Evolutionary conservation across 106 monocot species (phyloP), one percentile per base, ranked within the genome.

Genomic region (Phalaenopsis equestris): DNA sequence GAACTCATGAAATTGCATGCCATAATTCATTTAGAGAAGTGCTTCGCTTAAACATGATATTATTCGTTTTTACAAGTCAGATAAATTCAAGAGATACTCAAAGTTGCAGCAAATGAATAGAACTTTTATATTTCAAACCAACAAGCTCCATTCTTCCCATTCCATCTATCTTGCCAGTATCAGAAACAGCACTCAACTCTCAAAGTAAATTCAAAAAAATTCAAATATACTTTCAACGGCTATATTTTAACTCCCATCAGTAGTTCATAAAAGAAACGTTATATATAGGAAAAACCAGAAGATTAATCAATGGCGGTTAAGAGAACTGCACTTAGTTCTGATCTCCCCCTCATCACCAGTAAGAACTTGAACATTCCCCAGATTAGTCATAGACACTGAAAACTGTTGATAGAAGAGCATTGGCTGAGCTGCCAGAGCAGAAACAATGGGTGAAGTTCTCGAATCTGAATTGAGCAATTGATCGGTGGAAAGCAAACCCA

Each of bases 361-460:
- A 55, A 93, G 86, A 15, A 96, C 93, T 73, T 89, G 80, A 19
- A 46, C 80, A 83, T 85, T 86, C 38, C 78, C 90, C 37, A 95
- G 86, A 43, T 91, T 91, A 17, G 83, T 73, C 95, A 95, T 95
- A 23, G 91, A 86, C 67, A 85, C 91, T 9, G 87, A 86, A 65
- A 96, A 93, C 87, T 96, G 93, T 36, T 91, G 86, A 41, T 75
- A 64, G 85, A 96, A 93, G 57, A 96, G 89, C 79, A 65, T 86
- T 23, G 78, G 78, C 80, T 89, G 85, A 37, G 78, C 67, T 7
- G 93, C 89, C 3, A 96, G 47, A 42, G 89, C 84, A 19, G 77
- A 48, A 36, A 96, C 85, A 16, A 93, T 73, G 12, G 86, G 91
- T 0, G 75, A 78, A 6, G 89, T 89, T 64, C 95, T 86, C 5